Conservation (phyloP, 805 yeast species). For the Sugiyamaella americana region DNA sequence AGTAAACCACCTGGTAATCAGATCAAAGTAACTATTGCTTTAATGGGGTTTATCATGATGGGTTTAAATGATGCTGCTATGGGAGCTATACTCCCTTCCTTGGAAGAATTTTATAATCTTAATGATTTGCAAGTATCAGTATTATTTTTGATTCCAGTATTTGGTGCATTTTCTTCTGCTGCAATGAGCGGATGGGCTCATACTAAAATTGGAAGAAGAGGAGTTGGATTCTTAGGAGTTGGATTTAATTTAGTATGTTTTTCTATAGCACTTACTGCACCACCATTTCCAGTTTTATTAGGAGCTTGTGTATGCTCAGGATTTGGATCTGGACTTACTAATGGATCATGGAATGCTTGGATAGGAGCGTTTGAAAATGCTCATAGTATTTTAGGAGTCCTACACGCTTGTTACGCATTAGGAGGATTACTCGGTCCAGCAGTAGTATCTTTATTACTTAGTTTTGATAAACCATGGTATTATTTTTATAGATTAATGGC, state of each 20-base stretch:
- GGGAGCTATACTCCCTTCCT: constrained; percentile 53
- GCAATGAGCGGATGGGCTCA: constrained; percentile 41
- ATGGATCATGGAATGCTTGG: constrained; percentile 52
- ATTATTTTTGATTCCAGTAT: constrained; percentile 45
- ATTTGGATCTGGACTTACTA: constrained; percentile 50
- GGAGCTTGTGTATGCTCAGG: constrained; percentile 41
- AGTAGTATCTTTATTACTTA: constrained; percentile 49
- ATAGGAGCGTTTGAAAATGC: constrained; percentile 43
- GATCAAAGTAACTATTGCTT: constrained; percentile 13
- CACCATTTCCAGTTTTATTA: constrained; percentile 39
- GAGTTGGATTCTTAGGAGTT: constrained; percentile 38
- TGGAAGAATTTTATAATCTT: constrained; percentile 44
- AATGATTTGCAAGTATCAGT: constrained; percentile 44
- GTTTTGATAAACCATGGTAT: constrained; percentile 47
- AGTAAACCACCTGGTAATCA: constrained; percentile 15
- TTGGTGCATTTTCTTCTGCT: constrained; percentile 53
- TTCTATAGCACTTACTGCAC: constrained; percentile 34
- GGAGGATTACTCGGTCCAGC: constrained; percentile 70
- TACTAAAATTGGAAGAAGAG: constrained; percentile 41
- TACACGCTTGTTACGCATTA: constrained; percentile 64
- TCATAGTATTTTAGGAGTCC: constrained; percentile 52
- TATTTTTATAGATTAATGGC: constrained; percentile 38
- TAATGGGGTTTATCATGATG: constrained; percentile 38
- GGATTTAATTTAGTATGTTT: constrained; percentile 36
- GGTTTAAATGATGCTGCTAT: constrained; percentile 58